Conservation (phyloP, 306 rosid species). For the Alnus glutinosa region DNA sequence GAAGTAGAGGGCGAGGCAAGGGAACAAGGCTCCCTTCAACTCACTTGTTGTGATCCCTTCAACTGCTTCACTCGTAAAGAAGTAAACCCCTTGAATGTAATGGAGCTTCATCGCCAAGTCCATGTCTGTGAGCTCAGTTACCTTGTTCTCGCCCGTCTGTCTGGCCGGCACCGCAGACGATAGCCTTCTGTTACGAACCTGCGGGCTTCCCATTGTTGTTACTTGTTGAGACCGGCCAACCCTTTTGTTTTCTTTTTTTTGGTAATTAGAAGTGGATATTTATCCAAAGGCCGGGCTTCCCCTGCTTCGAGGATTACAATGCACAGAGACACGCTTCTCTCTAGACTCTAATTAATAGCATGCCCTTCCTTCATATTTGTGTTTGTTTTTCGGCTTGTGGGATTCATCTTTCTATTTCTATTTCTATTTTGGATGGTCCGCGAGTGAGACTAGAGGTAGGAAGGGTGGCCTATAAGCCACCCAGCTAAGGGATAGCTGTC, state of each 20-base stretch:
- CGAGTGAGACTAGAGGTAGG: too few species aligned
- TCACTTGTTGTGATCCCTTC: slow-evolving; percentile 44
- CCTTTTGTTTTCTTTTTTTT: not conserved
- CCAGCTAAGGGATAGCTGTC: too few species aligned
- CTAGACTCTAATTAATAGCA: too few species aligned
- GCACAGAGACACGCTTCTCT: too few species aligned
- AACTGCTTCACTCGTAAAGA: slow-evolving; percentile 52
- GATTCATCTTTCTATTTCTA: too few species aligned
- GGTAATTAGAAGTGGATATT: too few species aligned
- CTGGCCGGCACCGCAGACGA: slow-evolving; percentile 81
- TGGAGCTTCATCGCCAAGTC: slow-evolving; percentile 75
- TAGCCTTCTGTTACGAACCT: slow-evolving; percentile 21
- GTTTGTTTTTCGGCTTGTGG: too few species aligned
- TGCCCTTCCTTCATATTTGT: too few species aligned
- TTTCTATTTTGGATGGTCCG: too few species aligned
- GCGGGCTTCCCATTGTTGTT: slow-evolving; percentile 8
- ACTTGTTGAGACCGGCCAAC: not conserved
- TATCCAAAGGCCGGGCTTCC: too few species aligned
- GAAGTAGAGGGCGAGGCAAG: slow-evolving; percentile 39
- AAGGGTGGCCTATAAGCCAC: too few species aligned
- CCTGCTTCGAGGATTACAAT: too few species aligned
- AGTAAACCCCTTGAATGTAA: slow-evolving; percentile 57
- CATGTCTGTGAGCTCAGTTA: slow-evolving; percentile 44
- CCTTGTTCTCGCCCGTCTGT: slow-evolving; percentile 30
- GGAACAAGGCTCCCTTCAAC: slow-evolving; percentile 66